These are phyloP conservation scores for Paragyromitra xinjiangensis DNA, from an alignment of 495 filamentous ascomycete genomes.

Conservation along the genomic window DNA sequence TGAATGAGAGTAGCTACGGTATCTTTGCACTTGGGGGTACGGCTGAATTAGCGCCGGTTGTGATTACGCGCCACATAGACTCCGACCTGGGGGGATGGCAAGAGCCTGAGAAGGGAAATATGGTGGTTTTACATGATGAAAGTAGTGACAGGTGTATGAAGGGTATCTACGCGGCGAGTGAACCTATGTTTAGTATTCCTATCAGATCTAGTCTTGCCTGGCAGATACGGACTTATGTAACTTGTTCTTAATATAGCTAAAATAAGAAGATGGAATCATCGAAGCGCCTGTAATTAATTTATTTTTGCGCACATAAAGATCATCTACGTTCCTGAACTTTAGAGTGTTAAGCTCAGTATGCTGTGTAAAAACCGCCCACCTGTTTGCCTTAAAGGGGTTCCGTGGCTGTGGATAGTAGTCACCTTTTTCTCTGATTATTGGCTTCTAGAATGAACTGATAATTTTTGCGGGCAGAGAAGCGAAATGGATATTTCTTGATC, in stretches of 20 bases:
- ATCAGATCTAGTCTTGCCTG: conserved; percentile 12
- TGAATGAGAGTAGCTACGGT: neutral
- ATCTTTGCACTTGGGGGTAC: conserved; percentile 17
- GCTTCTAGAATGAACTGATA: too few relatives aligned
- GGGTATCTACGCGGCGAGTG: conserved; percentile 3
- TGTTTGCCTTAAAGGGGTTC: too few relatives aligned
- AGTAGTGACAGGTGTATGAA: neutral
- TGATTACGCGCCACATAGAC: neutral
- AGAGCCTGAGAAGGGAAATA: neutral
- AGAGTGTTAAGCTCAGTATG: too few relatives aligned
- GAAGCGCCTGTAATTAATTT: too few relatives aligned
- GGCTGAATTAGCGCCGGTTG: neutral
- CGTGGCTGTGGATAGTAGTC: too few relatives aligned
- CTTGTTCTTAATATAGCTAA: neutral
- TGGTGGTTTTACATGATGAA: neutral
- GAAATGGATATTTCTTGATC: too few relatives aligned
- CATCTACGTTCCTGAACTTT: too few relatives aligned
- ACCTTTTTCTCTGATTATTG: too few relatives aligned
- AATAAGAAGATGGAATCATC: neutral
- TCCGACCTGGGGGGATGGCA: conserved; percentile 2
- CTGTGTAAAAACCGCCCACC: too few relatives aligned
- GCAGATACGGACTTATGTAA: neutral
- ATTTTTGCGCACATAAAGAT: too few relatives aligned
- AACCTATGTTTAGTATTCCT: neutral
- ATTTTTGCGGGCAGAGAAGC: too few relatives aligned